These are phyloP conservation scores for Thielaviopsis cerberus DNA, from an alignment of 2,329 filamentous ascomycete genomes.

Conservation along the genomic window DNA sequence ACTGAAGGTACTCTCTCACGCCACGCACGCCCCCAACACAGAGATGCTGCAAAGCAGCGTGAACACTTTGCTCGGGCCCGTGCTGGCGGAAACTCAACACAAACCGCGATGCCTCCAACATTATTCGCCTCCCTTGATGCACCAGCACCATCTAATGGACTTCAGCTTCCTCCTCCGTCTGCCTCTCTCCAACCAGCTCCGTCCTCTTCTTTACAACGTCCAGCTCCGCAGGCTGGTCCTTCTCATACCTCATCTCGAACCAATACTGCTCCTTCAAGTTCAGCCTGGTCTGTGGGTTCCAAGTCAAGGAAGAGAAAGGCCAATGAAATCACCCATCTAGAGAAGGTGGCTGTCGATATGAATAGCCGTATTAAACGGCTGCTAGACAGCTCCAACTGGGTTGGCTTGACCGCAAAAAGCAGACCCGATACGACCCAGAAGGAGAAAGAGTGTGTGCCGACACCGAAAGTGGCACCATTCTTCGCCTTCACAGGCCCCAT, in stretches of 20 bases:
- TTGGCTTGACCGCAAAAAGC: neutral
- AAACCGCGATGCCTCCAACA: neutral
- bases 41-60: slow-evolving; percentile 20
- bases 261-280: neutral
- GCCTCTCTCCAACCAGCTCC: neutral
- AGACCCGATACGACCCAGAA: neutral
- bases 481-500: neutral
- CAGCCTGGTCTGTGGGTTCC: neutral
- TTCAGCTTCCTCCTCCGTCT: neutral
- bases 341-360: neutral
- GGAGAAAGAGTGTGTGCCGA: neutral
- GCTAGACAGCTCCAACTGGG: neutral
- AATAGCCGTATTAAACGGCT: neutral
- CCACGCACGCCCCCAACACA: slow-evolving; percentile 19
- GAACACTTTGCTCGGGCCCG: slow-evolving; percentile 19
- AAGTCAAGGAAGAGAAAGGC: neutral
- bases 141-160: neutral
- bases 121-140: slow-evolving; percentile 3
- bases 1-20: slow-evolving; percentile 22
- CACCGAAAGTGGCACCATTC: neutral
- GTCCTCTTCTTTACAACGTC: neutral
- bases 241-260: neutral
- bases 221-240: neutral
- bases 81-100: neutral
- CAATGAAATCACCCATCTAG: neutral